Base-by-base conservation (phyloP, 2,329 filamentous ascomycete species). In the Trichoderma hamatum region DNA sequence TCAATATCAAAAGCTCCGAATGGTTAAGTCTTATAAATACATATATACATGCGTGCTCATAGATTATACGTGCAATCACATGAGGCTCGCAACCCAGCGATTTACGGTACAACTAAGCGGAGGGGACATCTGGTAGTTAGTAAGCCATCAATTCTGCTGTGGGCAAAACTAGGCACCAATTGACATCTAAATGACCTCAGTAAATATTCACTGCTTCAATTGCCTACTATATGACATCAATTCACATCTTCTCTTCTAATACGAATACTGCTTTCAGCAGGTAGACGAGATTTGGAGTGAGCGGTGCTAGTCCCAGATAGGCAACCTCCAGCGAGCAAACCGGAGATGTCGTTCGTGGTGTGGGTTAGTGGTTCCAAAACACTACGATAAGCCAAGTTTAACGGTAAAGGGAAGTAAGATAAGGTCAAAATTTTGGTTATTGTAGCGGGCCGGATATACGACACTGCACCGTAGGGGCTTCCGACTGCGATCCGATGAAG, bases 291-390 rank as follows among this genome's bases (percentile, higher is more conserved):
- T 49, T 13, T 19, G 19, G n/a, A 4, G 28, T 13, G 3, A 7
- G 3, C 2, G 9, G 26, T 9, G 13, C 54, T 67, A 67, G 43
- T 28, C 63, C 63, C 1, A 51, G 1, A 16, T 36, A 51, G 54
- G 63, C 28, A 67, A 16, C 1, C 10, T 6, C 6, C 63, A 67
- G 63, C 63, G 63, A 67, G 54, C 39, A 1, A 9, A 11, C 49
- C 52, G 63, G 62, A 66, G 52, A 66, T 66, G 36, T 54, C 11
- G 19, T 26, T 13, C 11, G 16, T 46, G 62, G 14, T 51, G 63
- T 51, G 54, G 61, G 21, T 64, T 55, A 43, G n/a, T 16, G 2
- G n/a, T 21, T 19, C 19, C 61, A 55, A 16, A 16, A 10, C n/a
- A 11, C 21, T 36, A 16, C 36, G 26, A 58, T 21, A 56, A 16